Conservation (phyloP, 2,329 filamentous ascomycete genomes). For the Ascochyta fabae region DNA sequence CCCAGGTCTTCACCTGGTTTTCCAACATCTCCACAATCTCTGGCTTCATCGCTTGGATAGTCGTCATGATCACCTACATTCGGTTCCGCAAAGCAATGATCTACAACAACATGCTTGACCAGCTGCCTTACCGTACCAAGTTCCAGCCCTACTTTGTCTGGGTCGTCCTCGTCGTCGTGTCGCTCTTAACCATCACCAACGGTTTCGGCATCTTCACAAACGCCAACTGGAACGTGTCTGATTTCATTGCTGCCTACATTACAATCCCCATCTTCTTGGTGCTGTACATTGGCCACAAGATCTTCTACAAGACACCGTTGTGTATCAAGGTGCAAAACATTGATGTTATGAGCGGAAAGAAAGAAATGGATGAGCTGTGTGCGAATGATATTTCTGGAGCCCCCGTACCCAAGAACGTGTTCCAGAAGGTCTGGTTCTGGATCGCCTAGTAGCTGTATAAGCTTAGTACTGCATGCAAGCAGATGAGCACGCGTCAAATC, state of each 20-base stretch:
- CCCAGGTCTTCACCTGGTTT: conserved; percentile 70
- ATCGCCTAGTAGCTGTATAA: conserved; percentile 33
- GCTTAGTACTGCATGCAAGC: background rate
- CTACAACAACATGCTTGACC: conserved; percentile 64
- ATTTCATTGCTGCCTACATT: conserved; percentile 61
- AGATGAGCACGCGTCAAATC: background rate
- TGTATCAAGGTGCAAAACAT: conserved; percentile 38
- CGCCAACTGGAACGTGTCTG: conserved; percentile 51
- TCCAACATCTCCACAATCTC: conserved; percentile 70
- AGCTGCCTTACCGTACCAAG: conserved; percentile 57
- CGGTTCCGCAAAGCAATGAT: conserved; percentile 59
- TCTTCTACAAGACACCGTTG: conserved; percentile 37
- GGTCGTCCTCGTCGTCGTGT: conserved; percentile 60
- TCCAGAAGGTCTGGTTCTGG: conserved; percentile 47
- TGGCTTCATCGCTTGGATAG: conserved; percentile 63
- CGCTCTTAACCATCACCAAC: conserved; percentile 43
- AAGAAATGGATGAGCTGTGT: conserved; percentile 47
- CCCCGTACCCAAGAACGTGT: conserved; percentile 43
- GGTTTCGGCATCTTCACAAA: conserved; percentile 62
- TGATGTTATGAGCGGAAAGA: conserved; percentile 44
- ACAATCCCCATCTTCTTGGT: conserved; percentile 49
- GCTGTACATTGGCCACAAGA: conserved; percentile 46
- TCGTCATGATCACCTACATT: conserved; percentile 64
- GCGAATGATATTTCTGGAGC: conserved; percentile 38
- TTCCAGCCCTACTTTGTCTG: conserved; percentile 64